Conservation (phyloP, 1,139 yeast species). For the Komagataea norvegica region DNA sequence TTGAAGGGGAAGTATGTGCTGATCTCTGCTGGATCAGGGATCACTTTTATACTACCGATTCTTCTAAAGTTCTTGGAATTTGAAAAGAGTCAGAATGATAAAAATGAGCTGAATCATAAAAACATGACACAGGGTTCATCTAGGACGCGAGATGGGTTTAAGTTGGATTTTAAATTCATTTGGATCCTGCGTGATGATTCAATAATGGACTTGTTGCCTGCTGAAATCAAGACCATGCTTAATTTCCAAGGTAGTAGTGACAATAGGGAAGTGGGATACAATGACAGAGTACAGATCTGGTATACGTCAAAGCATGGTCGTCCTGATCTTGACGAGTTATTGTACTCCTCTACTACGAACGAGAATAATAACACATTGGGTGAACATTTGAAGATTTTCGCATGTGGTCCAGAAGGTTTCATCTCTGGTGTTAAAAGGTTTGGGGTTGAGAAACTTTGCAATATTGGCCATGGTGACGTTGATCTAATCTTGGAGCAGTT, state of each 20-base stretch:
- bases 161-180: conserved; percentile 19
- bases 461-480: conserved; percentile 9
- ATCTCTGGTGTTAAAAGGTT: conserved; percentile 36
- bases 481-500: conserved; percentile 24
- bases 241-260: not conserved
- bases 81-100: conserved; percentile 2
- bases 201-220: conserved; percentile 6
- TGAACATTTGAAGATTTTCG: conserved; percentile 39
- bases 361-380: conserved; percentile 21
- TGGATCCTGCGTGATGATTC: conserved; percentile 18
- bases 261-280: too few species aligned
- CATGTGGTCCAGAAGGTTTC: conserved; percentile 51
- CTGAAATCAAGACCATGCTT: not conserved
- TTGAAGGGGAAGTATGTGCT: conserved; percentile 7
- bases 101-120: too few species aligned
- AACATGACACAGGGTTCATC: too few species aligned
- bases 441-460: conserved; percentile 26
- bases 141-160: too few species aligned
- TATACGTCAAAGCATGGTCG: conserved; percentile 29
- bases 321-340: conserved; percentile 39
- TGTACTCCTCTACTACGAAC: conserved; percentile 27
- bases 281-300: conserved; percentile 17
- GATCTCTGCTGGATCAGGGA: conserved; percentile 26
- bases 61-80: conserved; percentile 4
- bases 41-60: conserved; percentile 22